Base-by-base conservation (phyloP, 2,329 filamentous ascomycete genomes). In the Fusarium sterilihyphosum region DNA sequence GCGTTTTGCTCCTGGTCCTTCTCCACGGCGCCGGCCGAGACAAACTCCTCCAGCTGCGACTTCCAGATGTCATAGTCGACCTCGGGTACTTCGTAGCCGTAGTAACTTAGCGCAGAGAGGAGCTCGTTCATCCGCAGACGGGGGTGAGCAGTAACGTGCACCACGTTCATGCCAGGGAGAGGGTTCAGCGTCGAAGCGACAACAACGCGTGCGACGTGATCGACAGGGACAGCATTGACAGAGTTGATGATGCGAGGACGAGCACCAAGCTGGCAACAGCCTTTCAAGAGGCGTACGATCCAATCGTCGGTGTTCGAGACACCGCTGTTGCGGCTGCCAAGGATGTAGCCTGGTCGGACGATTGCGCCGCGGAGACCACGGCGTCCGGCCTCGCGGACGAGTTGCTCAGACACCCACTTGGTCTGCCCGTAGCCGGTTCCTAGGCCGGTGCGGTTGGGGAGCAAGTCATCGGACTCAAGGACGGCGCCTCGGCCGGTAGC, bases 61-160 rank as follows among this genome's bases (percentile, higher is more conserved):
- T 60, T 52, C 57, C 44, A 60, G 43, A 50, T 22, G 26, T 60
- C 57, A 24, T 60, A 60, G 24, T 60, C 44, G 16, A 60, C 57
- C 35, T 60, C 43, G n/a, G 43, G 33, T 18, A 60, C 57, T n/a
- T 60, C 44, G 18, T 60, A 60, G 17, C 43, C 57, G 33, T 60
- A 60, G 57, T 52, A 40, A n/a, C 43, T 50, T 8, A 52, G 57
- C 22, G 26, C 33, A 29, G 57, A 60, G 43, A 60, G 57, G 33
- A 38, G 47, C 33, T 60, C 43, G 13, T 60, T 60, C 57, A 60
- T 60, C n/a, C 57, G 57, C 24, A 60, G 57, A n/a, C 57, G 43
- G 24, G 57, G 57, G 26, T 60, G 57, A 22, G 57, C 57, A 60
- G 57, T 60, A n/a, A 60, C 57, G 22, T 60, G 57, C 18, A 60